Evolutionary conservation across 495 filamentous ascomycete genomes (phyloP), one percentile per base, ranked within the genome.

Genomic region (Penicillium manginii): DNA sequence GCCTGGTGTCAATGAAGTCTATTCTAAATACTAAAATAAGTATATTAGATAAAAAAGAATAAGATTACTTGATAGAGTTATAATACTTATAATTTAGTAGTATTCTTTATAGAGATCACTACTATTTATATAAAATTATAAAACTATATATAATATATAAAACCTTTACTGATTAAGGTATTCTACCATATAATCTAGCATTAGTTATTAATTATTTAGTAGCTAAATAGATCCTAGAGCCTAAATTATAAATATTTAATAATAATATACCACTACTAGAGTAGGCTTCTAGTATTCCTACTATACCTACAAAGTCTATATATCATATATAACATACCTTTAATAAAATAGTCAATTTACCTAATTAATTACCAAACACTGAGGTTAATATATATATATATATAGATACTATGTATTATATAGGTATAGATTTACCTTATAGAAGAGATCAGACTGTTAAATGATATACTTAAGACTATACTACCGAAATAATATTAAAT

Each of bases 1-100:
- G n/a, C n/a, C n/a, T n/a, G n/a, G n/a, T n/a, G n/a, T 52, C 8
- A 15, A 52, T 52, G 50, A 4, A 39, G 32, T n/a, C 47, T 11
- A 14, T 50, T 50, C 15, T 23, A 23, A 7, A 3, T 4, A 5
- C 29, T 50, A 31, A 50, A 50, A 17, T 3, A 15, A 22, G 10
- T 4, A 1, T 50, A 23, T 32, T 23, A 23, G 4, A 31, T 3
- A 1, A 50, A 50, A 17, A 50, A 50, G 8, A 50, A 29, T 31
- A 14, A 11, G 10, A 17, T 31, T 9, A 32, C 47, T 50, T 22
- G 32, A 32, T 50, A 8, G 21, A 23, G 22, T 15, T 23, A 23
- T 31, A 23, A 50, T 50, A 3, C 47, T 4, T 4, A n/a, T 12
- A 23, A 50, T 50, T 9, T 17, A 3, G 4, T 3, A 7, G 19